Evolutionary conservation across 2,329 filamentous ascomycete species (phyloP), one percentile per base, ranked within the genome.

Genomic region (Pseudogymnoascus sp.): DNA sequence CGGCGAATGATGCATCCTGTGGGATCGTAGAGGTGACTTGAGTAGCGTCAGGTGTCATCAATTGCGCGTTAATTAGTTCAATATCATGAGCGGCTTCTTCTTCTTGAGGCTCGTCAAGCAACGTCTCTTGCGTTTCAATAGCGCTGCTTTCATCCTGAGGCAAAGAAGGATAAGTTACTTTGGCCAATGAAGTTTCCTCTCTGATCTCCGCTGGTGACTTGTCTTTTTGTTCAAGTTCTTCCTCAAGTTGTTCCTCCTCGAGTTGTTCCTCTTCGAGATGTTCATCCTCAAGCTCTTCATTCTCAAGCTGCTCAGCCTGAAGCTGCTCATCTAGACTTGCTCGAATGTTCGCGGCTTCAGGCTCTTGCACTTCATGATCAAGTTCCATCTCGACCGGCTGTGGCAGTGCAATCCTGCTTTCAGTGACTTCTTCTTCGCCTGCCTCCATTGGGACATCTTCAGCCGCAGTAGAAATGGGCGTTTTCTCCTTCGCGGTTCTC

Each of bases 1-100:
- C 25, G 45, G 45, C 25, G 45, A 52, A 30, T 52, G 14, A 16
- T 2, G 25, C 28, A 33, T 33, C 49, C 33, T 55, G 49, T 8
- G 49, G 11, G 1, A 12, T 4, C 8, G 28, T 55, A 33, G 28
- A 55, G 9, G 49, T 12, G 12, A 55, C 6, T 33, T 55, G 49
- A 1, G 69, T 71, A 59, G 66, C 65, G 60, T 68, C 67, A n/a
- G 69, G 69, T 2, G 69, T 70, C 49, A 66, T 67, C 22, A 70
- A 64, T 60, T 71, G 69, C 2, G 9, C 60, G 38, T 64, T 67
- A 33, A 55, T 55, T 22, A 55, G 28, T 22, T 55, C 45, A 28
- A 28, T 52, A 11, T 52, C 49, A 16, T 55, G 25, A 5, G 9
- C 28, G 2, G 11, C 33, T 5, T 28, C 49, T 33, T 55, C 49